Percentiles rank a stretch among this genome's conserved stretches.
Evolutionary conservation across 129 eudicot genomes (phyloP).

Genomic region (Logfia minima): DNA sequence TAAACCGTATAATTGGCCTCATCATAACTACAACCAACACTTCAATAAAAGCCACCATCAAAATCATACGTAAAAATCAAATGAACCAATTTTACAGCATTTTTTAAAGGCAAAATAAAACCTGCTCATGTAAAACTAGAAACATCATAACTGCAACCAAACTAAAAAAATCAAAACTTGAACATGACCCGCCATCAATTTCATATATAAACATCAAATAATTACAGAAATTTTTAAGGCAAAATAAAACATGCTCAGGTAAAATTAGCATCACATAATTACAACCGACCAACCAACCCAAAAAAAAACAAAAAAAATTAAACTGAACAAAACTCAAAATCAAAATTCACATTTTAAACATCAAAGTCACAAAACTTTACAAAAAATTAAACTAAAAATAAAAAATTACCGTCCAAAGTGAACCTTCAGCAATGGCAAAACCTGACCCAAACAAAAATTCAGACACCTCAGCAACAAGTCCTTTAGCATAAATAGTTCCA

Average conservation of each 20-base stretch:
- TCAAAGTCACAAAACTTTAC: not conserved
- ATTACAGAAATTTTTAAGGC: not conserved
- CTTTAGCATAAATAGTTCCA: conserved; percentile 75
- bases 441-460: conserved; percentile 95
- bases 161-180: not conserved
- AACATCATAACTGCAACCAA: not conserved
- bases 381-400: not conserved
- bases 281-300: not conserved
- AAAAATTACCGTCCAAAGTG: conserved; percentile 83
- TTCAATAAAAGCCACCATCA: conserved; percentile 14
- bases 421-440: conserved; percentile 95
- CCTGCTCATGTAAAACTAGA: not conserved
- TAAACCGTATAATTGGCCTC: not conserved
- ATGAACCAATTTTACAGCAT: not conserved
- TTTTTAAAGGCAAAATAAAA: not conserved
- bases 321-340: not conserved
- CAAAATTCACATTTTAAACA: not conserved
- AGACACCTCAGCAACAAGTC: conserved; percentile 94
- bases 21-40: not conserved
- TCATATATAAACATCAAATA: not conserved
- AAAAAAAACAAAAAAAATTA: not conserved
- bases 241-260: conserved; percentile 42
- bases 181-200: conserved; percentile 12
- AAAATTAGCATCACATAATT: too few species aligned
- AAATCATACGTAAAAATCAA: not conserved